Conservation (phyloP, 306 rosid species). For the Prunus mongolica region DNA sequence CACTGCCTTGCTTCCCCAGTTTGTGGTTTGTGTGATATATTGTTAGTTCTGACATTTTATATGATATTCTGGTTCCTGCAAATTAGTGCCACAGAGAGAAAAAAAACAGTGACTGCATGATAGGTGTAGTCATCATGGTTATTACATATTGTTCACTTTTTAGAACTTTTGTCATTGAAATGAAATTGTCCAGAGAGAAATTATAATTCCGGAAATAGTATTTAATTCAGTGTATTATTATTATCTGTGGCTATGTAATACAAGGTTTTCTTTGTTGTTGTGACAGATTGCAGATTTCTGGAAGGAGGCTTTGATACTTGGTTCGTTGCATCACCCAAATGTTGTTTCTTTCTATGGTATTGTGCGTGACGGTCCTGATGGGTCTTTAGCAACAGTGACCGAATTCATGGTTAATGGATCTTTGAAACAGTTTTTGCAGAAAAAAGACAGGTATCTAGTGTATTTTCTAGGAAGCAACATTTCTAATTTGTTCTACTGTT, state of each 20-base stretch:
- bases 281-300: constrained; percentile 95
- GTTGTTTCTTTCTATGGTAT: constrained; percentile 97
- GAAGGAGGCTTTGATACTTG: constrained; percentile 95
- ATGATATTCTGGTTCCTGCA: not conserved
- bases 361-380: constrained; percentile 99
- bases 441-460: constrained; percentile 80
- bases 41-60: not conserved
- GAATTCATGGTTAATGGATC: constrained; percentile 99
- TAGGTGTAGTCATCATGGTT: not conserved
- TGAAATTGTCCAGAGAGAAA: not conserved
- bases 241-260: not conserved
- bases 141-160: not conserved
- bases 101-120: not conserved
- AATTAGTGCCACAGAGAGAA: not conserved
- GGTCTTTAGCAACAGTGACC: constrained; percentile 94
- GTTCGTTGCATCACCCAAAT: constrained; percentile 98
- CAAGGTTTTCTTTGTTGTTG: not conserved
- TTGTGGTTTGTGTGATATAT: not conserved
- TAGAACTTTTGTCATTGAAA: not conserved
- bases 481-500: not conserved
- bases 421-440: constrained; percentile 93
- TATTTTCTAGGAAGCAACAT: not conserved
- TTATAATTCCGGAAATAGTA: not conserved
- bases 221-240: not conserved
- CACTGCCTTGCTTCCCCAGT: not conserved